These are phyloP conservation scores for Trichocomaceae sp. DNA, from an alignment of 2,329 filamentous ascomycete species.

Conservation along the genomic window DNA sequence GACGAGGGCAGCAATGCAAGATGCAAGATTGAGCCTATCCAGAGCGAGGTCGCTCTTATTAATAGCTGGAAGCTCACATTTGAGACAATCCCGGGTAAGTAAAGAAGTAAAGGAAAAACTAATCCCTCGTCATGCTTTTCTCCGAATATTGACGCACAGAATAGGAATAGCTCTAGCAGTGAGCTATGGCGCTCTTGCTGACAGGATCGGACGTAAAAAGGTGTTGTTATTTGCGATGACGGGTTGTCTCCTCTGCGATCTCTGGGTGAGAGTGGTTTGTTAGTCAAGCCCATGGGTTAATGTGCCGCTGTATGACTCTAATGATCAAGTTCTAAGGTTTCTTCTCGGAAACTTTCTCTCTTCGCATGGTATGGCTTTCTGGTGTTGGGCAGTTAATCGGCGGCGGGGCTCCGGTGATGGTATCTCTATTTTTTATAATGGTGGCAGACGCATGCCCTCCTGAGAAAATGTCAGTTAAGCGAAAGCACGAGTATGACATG, in stretches of 20 bases:
- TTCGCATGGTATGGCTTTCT: neutral
- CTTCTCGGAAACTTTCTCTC: neutral
- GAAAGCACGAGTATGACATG: neutral
- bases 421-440: neutral
- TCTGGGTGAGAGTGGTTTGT: neutral
- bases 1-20: neutral
- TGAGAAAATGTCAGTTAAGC: neutral
- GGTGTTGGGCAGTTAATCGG: neutral
- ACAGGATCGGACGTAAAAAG: neutral
- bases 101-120: no score
- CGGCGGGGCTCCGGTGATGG: neutral
- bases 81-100: neutral
- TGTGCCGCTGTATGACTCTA: neutral
- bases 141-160: neutral
- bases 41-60: conserved; percentile 3
- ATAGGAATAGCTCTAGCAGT: neutral
- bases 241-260: neutral
- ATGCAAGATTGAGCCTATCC: conserved; percentile 6
- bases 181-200: neutral
- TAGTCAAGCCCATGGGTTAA: neutral
- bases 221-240: neutral
- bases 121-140: neutral
- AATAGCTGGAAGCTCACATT: conserved; percentile 1
- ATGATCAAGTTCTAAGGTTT: neutral
- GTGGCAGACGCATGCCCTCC: neutral